These are phyloP conservation scores for Clarireedia homoeocarpa DNA, from an alignment of 2,329 filamentous ascomycete species.

Conservation along the genomic window DNA sequence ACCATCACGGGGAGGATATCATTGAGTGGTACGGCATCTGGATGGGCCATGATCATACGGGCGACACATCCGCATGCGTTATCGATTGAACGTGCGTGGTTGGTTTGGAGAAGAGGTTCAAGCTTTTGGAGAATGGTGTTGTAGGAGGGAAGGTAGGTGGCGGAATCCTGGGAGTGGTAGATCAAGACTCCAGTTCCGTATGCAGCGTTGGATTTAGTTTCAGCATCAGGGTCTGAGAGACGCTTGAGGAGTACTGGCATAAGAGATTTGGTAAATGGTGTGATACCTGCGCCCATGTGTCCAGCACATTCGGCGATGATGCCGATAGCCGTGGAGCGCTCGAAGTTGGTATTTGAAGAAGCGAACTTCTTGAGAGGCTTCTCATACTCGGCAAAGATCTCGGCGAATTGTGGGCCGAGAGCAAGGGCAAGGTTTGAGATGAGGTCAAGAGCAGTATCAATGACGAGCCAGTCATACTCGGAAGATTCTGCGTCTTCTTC, in stretches of 20 bases:
- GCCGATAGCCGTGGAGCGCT: slow-evolving; percentile 84
- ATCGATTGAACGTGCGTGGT: slow-evolving; percentile 77
- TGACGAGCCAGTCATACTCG: slow-evolving; percentile 95
- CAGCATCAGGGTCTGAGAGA: slow-evolving; percentile 78
- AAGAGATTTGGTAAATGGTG: slow-evolving; percentile 69
- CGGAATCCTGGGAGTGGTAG: slow-evolving; percentile 65
- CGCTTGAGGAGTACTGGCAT: slow-evolving; percentile 79
- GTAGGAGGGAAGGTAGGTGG: slow-evolving; percentile 67
- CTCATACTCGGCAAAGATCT: slow-evolving; percentile 95
- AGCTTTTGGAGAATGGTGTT: slow-evolving; percentile 74
- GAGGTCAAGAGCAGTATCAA: slow-evolving; percentile 90
- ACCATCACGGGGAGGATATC: slow-evolving; percentile 78
- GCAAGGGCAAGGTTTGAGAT: slow-evolving; percentile 77
- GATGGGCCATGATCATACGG: slow-evolving; percentile 85
- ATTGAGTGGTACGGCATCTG: slow-evolving; percentile 70
- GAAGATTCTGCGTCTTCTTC: slow-evolving; percentile 67
- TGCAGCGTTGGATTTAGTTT: slow-evolving; percentile 91
- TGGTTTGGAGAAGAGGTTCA: slow-evolving; percentile 71
- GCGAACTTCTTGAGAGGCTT: slow-evolving; percentile 85
- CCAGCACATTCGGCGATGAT: slow-evolving; percentile 86
- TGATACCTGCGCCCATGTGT: slow-evolving; percentile 74
- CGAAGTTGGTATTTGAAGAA: slow-evolving; percentile 75
- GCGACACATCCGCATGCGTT: slow-evolving; percentile 88
- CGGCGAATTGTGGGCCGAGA: slow-evolving; percentile 70
- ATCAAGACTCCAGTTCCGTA: slow-evolving; percentile 85